Conservation (phyloP, 2,329 filamentous ascomycete genomes). For the Zopfia rhizophila region DNA sequence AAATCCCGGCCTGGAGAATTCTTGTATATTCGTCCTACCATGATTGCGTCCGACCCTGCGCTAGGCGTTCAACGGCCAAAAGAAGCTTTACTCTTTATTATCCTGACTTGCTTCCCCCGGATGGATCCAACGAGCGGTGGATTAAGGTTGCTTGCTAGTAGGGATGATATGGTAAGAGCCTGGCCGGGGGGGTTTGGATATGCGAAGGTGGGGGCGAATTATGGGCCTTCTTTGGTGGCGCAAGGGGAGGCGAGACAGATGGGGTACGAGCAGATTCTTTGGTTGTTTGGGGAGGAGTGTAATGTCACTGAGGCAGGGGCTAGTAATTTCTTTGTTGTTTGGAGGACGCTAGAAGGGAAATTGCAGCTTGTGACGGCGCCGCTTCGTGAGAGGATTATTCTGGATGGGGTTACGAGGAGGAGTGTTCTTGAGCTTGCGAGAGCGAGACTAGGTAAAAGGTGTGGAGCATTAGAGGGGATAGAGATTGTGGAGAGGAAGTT, state of each 20-base stretch:
- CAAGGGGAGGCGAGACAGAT: slow-evolving; percentile 76
- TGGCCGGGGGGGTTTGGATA: slow-evolving; percentile 95
- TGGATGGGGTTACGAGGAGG: slow-evolving; percentile 87
- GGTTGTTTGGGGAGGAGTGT: slow-evolving; percentile 82
- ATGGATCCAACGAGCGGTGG: slow-evolving; percentile 51
- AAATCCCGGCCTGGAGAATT: slow-evolving; percentile 73
- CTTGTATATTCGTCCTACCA: slow-evolving; percentile 85
- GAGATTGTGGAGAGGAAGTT: slow-evolving; percentile 86
- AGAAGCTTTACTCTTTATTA: slow-evolving; percentile 89
- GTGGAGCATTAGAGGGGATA: slow-evolving; percentile 52
- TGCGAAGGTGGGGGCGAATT: slow-evolving; percentile 94
- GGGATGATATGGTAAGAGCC: slow-evolving; percentile 84
- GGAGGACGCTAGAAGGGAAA: slow-evolving; percentile 72
- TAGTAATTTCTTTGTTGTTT: slow-evolving; percentile 90
- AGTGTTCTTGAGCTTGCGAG: slow-evolving; percentile 79
- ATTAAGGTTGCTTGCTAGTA: slow-evolving; percentile 79
- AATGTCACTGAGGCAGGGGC: slow-evolving; percentile 91
- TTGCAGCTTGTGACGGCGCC: slow-evolving; percentile 84
- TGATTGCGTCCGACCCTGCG: slow-evolving; percentile 84
- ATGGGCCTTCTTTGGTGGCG: slow-evolving; percentile 83
- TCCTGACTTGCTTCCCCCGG: slow-evolving; percentile 63
- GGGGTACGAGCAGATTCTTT: slow-evolving; percentile 92
- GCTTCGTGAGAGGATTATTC: slow-evolving; percentile 82
- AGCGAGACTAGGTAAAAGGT: slow-evolving; percentile 63
- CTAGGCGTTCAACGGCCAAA: slow-evolving; percentile 83